phyloP scores from a whole-genome alignment of 257 asterid species.

The Nicotiana noctiflora region DNA sequence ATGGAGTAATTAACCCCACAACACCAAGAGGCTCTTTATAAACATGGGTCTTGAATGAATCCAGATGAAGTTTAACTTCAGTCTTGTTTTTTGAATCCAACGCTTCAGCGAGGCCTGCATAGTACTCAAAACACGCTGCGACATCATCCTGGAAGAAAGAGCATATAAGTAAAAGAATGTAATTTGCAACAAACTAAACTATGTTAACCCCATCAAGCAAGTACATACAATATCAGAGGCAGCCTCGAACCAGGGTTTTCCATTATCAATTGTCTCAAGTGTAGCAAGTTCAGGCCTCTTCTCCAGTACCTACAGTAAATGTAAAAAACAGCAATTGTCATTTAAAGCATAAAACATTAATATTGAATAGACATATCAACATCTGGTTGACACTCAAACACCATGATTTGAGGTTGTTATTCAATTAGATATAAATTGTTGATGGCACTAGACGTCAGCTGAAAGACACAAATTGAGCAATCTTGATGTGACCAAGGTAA shows the following conservation, averaged over 20 bases:
- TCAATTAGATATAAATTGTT: not conserved
- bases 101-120: conserved; percentile 89
- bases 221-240: conserved; percentile 83
- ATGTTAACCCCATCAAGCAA: not conserved
- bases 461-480: not conserved
- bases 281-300: conserved; percentile 65
- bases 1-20: conserved; percentile 95
- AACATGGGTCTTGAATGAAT: conserved; percentile 68
- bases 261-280: conserved; percentile 78
- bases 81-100: conserved; percentile 69
- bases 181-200: not conserved
- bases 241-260: conserved; percentile 92
- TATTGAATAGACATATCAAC: not conserved
- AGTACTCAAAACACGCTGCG: conserved; percentile 83
- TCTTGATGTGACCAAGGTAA: not conserved
- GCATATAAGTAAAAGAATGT: not conserved
- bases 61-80: conserved; percentile 84
- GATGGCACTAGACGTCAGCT: not conserved
- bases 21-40: conserved; percentile 89
- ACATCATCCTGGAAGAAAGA: conserved; percentile 72
- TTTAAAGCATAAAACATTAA: not conserved
- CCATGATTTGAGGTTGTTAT: not conserved
- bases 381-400: not conserved
- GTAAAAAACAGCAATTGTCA: not conserved
- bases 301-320: conserved; percentile 29